Conservation (phyloP, 2,329 filamentous ascomycete species). For the Aschersonia sp. region DNA sequence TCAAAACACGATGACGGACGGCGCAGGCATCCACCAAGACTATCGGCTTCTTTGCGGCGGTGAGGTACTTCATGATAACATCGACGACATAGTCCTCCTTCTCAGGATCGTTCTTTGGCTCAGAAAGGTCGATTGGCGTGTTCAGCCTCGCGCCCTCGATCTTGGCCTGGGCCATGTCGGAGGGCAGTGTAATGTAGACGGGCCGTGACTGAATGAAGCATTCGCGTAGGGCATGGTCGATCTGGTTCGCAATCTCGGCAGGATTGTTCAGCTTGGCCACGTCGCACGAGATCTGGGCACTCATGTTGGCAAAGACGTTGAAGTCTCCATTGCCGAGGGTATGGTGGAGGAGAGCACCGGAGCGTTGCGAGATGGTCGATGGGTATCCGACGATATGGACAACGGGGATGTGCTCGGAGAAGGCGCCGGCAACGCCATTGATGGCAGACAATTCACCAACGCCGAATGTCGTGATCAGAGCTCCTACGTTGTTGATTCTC, state of each 20-base stretch:
- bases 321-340: constrained; percentile 69
- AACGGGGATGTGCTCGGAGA: constrained; percentile 56
- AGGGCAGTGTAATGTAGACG: constrained; percentile 72
- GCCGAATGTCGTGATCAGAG: constrained; percentile 62
- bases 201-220: constrained; percentile 63
- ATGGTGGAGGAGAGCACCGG: constrained; percentile 43
- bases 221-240: constrained; percentile 62
- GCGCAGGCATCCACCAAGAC: constrained; percentile 76
- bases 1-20: constrained; percentile 57
- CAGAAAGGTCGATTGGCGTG: constrained; percentile 52
- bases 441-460: constrained; percentile 61
- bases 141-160: constrained; percentile 59
- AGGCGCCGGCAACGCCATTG: constrained; percentile 61
- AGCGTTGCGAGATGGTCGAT: constrained; percentile 30
- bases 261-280: constrained; percentile 58
- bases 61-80: constrained; percentile 58
- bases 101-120: constrained; percentile 50
- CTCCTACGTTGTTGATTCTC: constrained; percentile 54
- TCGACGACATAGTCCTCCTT: constrained; percentile 74
- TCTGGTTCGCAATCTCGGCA: constrained; percentile 54
- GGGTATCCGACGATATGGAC: constrained; percentile 51
- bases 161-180: constrained; percentile 64
- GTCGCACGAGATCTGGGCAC: constrained; percentile 52
- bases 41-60: constrained; percentile 58
- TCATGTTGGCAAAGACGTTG: constrained; percentile 72